Base-by-base conservation (phyloP, 106 monocot genomes). In the Allium sativum region DNA sequence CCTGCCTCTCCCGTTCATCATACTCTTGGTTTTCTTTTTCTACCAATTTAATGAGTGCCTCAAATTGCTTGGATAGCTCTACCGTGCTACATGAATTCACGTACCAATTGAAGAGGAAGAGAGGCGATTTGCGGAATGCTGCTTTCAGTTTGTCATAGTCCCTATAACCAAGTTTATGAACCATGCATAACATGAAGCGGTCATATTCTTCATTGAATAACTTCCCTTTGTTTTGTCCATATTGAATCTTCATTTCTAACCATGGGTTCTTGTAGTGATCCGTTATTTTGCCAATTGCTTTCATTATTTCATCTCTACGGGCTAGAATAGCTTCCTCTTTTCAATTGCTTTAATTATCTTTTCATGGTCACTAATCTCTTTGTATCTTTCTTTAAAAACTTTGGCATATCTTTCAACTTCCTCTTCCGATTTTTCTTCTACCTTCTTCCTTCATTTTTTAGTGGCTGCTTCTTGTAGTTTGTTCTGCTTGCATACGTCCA, bases 71-170 rank as follows among this genome's bases (percentile, higher is more conserved):
- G 14, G 86, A 81, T 44, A 95, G 75, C 50, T 95, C 95, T 71
- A 90, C 90, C 52, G 89, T 86, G 16, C 90, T 95, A 19, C 95
- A 84, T 1, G 95, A 95, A 47, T 95, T 95, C 61, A 90, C 95
- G 78, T 86, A 95, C 95, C 95, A 95, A 67, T 95, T 90, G 68
- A 95, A 95, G 21, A 89, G 83, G 70, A 95, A 95, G 48, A 95
- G 67, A 10, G 95, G 90, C 12, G 95, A 95, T 56, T 68, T 79
- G 10, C 95, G 86, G 47, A 90, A 95, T 42, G 95, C 84, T 48
- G 84, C 81, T 68, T 90, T 95, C 45, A 95, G 65, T 70, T 95
- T 90, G 67, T 95, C 95, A 89, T 90, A 95, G 55, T 85, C 83
- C 51, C 95, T 90, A 69, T 95, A 95, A 22, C 95, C 95, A 59